Evolutionary conservation across 2,329 filamentous ascomycete species (phyloP).

Genomic region (Penicillium concentricum): DNA sequence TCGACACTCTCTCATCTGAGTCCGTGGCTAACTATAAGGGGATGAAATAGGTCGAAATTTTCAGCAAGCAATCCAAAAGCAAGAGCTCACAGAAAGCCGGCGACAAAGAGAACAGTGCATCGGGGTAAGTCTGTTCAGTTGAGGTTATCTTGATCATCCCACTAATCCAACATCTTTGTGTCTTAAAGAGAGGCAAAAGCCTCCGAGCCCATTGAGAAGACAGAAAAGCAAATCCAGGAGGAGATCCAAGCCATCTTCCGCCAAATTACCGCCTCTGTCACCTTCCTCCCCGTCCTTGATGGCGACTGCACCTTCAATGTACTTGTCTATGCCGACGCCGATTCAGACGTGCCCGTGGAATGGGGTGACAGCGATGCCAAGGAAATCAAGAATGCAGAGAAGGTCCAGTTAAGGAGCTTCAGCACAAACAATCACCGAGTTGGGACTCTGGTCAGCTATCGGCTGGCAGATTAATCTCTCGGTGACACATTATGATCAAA

Average conservation of each 20-base stretch:
- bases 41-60: constrained; percentile 54
- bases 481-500: constrained; percentile 17
- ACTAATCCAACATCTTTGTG: constrained; percentile 1
- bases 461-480: constrained; percentile 46
- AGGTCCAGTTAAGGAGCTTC: constrained; percentile 92
- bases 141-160: no score
- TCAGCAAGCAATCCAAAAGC: constrained; percentile 52
- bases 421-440: constrained; percentile 93
- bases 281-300: constrained; percentile 88
- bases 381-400: constrained; percentile 91
- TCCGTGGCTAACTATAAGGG: constrained; percentile 8
- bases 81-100: constrained; percentile 50
- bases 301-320: constrained; percentile 99
- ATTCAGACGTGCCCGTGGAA: constrained; percentile 93
- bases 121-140: constrained; percentile 47
- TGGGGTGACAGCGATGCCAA: constrained; percentile 99
- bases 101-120: constrained; percentile 69
- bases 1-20: background rate
- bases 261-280: constrained; percentile 96
- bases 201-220: constrained; percentile 63
- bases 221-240: constrained; percentile 87
- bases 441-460: constrained; percentile 93
- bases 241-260: constrained; percentile 97
- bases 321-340: constrained; percentile 93
- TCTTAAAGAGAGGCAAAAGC: constrained; percentile 30